Evolutionary conservation across 208 protist species (phyloP).

Genomic region (Wallacemonas rigidus): DNA sequence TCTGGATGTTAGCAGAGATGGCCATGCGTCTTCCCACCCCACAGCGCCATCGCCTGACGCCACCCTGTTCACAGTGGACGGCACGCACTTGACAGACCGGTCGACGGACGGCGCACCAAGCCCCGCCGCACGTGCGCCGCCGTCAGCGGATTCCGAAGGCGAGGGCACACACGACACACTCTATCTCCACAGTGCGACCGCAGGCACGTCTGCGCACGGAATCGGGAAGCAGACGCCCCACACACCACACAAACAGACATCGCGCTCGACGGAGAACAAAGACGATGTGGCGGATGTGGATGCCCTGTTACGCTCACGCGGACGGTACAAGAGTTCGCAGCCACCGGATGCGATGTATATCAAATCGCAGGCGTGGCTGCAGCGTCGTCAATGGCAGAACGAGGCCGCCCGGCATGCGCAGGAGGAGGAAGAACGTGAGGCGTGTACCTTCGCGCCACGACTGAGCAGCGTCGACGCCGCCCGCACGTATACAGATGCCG

Average conservation of each 20-base stretch:
- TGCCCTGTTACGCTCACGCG: constrained; percentile 28
- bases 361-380: constrained; percentile 56
- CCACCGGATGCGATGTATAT: constrained; percentile 57
- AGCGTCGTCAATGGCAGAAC: constrained; percentile 26
- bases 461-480: constrained; percentile 6
- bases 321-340: constrained; percentile 35
- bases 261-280: background rate
- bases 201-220: too few species aligned
- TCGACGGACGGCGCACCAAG: constrained; percentile 3
- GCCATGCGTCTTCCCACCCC: background rate
- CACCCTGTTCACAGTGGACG: background rate
- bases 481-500: background rate
- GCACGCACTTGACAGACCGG: constrained; percentile 1
- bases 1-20: background rate
- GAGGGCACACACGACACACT: background rate
- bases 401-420: constrained; percentile 30
- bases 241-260: too few species aligned
- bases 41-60: background rate
- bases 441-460: constrained; percentile 55
- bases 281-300: constrained; percentile 30
- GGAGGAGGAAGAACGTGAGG: constrained; percentile 23
- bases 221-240: too few species aligned
- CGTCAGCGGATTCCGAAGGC: background rate
- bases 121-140: constrained; percentile 12
- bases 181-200: background rate